Percentiles rank a stretch among this genome's conserved stretches.
Conservation (phyloP, 2,329 filamentous ascomycete genomes). For the Fusarium sp. region DNA sequence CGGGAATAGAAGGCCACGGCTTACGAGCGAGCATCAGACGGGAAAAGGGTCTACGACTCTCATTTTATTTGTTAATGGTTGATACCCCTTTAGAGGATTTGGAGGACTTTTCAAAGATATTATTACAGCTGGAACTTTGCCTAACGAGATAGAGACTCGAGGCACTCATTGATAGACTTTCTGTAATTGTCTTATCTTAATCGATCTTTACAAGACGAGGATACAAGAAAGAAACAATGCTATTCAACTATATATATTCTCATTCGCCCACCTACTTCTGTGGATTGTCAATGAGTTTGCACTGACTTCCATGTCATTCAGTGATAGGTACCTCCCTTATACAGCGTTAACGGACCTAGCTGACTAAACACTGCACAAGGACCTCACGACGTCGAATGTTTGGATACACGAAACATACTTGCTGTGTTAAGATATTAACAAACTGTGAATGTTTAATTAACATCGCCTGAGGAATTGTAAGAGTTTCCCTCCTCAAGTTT, state of each 20-base stretch:
- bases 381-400: background rate
- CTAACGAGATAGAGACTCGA: slow-evolving; percentile 14
- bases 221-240: background rate
- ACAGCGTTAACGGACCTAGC: background rate
- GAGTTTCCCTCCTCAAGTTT: background rate
- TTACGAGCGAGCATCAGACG: slow-evolving; percentile 27
- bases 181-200: slow-evolving; percentile 29
- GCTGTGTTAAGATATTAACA: background rate
- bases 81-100: slow-evolving; percentile 43
- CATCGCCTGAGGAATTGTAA: background rate
- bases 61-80: slow-evolving; percentile 43
- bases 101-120: slow-evolving; percentile 9
- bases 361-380: background rate
- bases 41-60: slow-evolving; percentile 24
- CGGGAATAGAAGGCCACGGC: slow-evolving; percentile 21
- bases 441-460: background rate
- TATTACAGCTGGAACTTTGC: slow-evolving; percentile 17
- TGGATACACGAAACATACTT: background rate
- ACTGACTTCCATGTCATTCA: background rate
- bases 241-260: background rate
- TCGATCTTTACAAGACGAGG: slow-evolving; percentile 3
- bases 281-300: background rate
- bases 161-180: slow-evolving; percentile 1
- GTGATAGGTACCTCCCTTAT: too few species aligned
- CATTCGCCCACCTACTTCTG: background rate